Evolutionary conservation across 495 filamentous ascomycete genomes (phyloP), one percentile per base, ranked within the genome.

Genomic region (Talaromyces nanjingensis): DNA sequence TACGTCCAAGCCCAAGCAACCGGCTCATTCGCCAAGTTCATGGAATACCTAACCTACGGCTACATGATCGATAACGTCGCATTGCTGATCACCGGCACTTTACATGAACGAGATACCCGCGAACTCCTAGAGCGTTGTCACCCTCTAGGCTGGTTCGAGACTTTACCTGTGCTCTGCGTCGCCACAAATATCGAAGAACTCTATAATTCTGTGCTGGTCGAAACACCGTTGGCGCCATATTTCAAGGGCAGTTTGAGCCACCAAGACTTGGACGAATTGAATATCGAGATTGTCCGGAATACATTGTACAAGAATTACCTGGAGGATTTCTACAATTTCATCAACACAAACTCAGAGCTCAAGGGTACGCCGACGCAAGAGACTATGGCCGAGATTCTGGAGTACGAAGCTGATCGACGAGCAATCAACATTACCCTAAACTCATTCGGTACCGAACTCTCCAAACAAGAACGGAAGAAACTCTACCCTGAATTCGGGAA

Each of bases 31-130:
- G 88, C 92, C 59, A 91, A 90, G 69, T 99, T 99, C 75, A 88
- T 98, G 79, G 91, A 97, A 71, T 99, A 96, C 74, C 79, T 99
- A 62, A 98, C 93, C 11, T 98, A 99, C 71, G 92, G 91, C 55
- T 99, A 99, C 81, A 99, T 99, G 94, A 99, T 99, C 76, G 94
- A 99, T 77, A 99, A 99, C 73, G 92, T 99, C 47, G 96, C 94
- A 27, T 87, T 99, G 24, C 86, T 99, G 69, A 99, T 99, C 75
- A 99, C 94, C 42, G 94, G 96, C 65, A 99, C 96, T 20, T 84
- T 99, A 20, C 94, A 98, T 75, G 96, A 98, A 78, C 87, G 94
- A 71, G 96, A 99, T 78, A 98, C 96, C 14, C 85, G 93, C 49
- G 96, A 98, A 77, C 85, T 99, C 67, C 77, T 99, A 59, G 94